Conservation (phyloP, 257 asterid species). For the Plantago ovata region DNA sequence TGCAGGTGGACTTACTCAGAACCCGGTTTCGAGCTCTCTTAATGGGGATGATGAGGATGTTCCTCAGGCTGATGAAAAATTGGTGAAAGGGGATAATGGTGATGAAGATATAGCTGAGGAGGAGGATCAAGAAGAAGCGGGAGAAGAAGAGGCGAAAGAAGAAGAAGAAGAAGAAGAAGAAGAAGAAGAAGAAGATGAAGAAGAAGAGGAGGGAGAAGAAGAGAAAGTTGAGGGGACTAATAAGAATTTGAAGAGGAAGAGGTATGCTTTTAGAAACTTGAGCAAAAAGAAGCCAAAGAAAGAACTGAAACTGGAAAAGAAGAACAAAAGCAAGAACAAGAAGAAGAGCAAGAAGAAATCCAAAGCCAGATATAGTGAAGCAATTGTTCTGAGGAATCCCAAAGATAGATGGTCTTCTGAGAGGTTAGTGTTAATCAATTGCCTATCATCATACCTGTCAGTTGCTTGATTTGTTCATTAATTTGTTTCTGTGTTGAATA, state of each 20-base stretch:
- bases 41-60: conserved; percentile 32
- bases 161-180: conserved; percentile 24
- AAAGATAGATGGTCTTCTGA: conserved; percentile 93
- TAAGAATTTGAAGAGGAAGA: conserved; percentile 60
- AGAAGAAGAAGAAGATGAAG: conserved; percentile 25
- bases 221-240: conserved; percentile 28
- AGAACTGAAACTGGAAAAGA: conserved; percentile 35
- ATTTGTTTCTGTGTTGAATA: not conserved
- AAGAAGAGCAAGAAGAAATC: conserved; percentile 30
- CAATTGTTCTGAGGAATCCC: conserved; percentile 50
- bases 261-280: conserved; percentile 56
- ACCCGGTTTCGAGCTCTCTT: conserved; percentile 45
- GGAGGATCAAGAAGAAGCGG: conserved; percentile 11
- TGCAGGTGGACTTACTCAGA: conserved; percentile 26
- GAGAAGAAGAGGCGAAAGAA: conserved; percentile 19
- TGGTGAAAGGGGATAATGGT: conserved; percentile 11
- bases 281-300: conserved; percentile 42
- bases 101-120: conserved; percentile 20
- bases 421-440: conserved; percentile 38
- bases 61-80: conserved; percentile 8
- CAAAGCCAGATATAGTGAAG: conserved; percentile 39
- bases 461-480: not conserved
- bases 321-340: conserved; percentile 31
- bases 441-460: not conserved
- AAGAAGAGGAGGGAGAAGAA: conserved; percentile 28